Base-by-base conservation (phyloP, 768 basidiomycete genomes). In the Tricholoma saponaceum region DNA sequence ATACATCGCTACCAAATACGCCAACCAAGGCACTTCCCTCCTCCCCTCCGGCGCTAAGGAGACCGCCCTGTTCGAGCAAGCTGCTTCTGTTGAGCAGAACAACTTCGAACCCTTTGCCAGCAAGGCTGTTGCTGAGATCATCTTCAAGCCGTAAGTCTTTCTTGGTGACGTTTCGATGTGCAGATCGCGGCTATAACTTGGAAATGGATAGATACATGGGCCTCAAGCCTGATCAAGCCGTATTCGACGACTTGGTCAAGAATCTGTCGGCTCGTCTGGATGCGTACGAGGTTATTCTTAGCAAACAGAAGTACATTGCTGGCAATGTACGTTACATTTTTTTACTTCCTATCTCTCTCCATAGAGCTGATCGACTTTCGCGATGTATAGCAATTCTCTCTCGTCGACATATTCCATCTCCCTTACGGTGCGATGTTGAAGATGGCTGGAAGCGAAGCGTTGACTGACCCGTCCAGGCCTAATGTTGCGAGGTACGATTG, bases 1-100 rank as follows among this genome's bases (percentile, higher is more conserved):
- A 18, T 87, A 85, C 67, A 57, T 85, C 62, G 75, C 72, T 43
- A 64, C 65, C 50, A 83, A 83, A 63, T 78, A 83, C 60, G 64
- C 73, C 1, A 56, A 65, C 50, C 74, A 81, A 60, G 80, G 79
- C 43, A 70, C 75, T 6, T 46, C 63, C 16, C 72, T 84, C 33
- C 66, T 81, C 37, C 83, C 84, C 8, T 67, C 69, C 12, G 67
- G 66, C 30, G 47, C 62, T 35, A 67, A 76, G 52, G 64, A 67
- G 22, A 46, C 59, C n/a, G 75, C 72, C 12, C 56, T 72, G 14
- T 77, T 78, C 61, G 73, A 74, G 58, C 71, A 74, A 54, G 72
- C 72, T 4, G 73, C 68, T 12, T 79, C 75, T 32, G 64, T 78
- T 60, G 86, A 87, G 67, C 32, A 51, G 13, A 68, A 58, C 64